phyloP scores from a whole-genome alignment of 345 rosid species.

The Alliaria petiolata region DNA sequence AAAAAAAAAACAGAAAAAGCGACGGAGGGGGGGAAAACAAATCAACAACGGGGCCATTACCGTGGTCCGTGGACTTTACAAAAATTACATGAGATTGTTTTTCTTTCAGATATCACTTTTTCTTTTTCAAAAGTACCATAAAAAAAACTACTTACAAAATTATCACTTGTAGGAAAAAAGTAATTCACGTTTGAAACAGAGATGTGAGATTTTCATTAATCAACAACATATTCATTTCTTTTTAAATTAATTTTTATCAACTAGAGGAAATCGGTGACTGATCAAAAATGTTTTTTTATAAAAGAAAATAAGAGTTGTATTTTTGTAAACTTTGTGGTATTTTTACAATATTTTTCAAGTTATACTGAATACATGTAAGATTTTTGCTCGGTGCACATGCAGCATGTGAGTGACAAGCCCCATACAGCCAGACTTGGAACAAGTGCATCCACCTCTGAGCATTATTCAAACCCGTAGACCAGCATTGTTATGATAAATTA shows the following conservation, averaged over 20 bases:
- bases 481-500: background rate
- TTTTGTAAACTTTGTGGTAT: too few species aligned
- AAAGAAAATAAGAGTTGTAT: too few species aligned
- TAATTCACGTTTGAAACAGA: background rate
- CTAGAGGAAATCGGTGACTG: too few species aligned
- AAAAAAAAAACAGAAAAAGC: background rate
- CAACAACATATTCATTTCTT: background rate
- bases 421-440: background rate
- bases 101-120: background rate
- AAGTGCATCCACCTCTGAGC: background rate
- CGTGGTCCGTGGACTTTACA: background rate
- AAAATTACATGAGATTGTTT: background rate
- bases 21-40: background rate
- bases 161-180: too few species aligned
- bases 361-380: background rate
- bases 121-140: background rate
- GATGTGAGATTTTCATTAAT: background rate
- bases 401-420: background rate
- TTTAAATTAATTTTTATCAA: background rate
- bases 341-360: background rate
- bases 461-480: background rate
- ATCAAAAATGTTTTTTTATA: too few species aligned
- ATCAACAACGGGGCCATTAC: background rate
- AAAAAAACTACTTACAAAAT: too few species aligned
- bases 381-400: slow-evolving; percentile 3